Evolutionary conservation across 345 rosid genomes (phyloP), one percentile per base, ranked within the genome.

Genomic region (Gossypium arboreum): DNA sequence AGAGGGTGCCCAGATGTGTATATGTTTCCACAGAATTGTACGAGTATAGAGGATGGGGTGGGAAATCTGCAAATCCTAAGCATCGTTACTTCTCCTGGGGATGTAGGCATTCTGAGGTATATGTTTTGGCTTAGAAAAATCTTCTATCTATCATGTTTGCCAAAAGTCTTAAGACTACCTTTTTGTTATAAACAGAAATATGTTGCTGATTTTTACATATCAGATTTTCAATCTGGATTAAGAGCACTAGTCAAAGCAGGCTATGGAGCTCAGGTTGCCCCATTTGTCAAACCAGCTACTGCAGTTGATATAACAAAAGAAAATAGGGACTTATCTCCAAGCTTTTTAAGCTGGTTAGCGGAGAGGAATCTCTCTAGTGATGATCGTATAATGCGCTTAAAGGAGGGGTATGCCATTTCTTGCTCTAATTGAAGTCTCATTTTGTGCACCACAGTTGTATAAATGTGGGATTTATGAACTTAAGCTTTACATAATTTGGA

Each of bases 181-280:
- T 44, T 60, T 47, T 29, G 56, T 39, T 24, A n/a, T 84, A 81
- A 84, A 81, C 92, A 94, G 98, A 88, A 85, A 73, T 87, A 88
- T 75, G 92, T 91, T 73, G 87, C 94, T 9, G 98, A 94, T 80
- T 94, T 94, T 81, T 94, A 94, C 86, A 80, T 94, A 59, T 94
- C 98, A 47, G 98, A 94, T 79, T 91, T 94, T 62, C 98, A 92
- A 29, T 88, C 97, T 11, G 98, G 98, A 65, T 83, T 94, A 52
- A 85, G 98, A 78, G 98, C 98, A 57, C 73, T 91, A 75, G 97
- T 94, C 63, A 92, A 92, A 85, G 97, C 97, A 2, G 98, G 98
- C 41, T 86, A 87, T 73, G 98, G 98, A 73, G 86, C 98, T 5
- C 91, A 89, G 86, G 94, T 94, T 81, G 83, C 97, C 76, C 89